Evolutionary conservation across 2,329 filamentous ascomycete species (phyloP), one percentile per base, ranked within the genome.

Genomic region (Colletotrichum sp.): DNA sequence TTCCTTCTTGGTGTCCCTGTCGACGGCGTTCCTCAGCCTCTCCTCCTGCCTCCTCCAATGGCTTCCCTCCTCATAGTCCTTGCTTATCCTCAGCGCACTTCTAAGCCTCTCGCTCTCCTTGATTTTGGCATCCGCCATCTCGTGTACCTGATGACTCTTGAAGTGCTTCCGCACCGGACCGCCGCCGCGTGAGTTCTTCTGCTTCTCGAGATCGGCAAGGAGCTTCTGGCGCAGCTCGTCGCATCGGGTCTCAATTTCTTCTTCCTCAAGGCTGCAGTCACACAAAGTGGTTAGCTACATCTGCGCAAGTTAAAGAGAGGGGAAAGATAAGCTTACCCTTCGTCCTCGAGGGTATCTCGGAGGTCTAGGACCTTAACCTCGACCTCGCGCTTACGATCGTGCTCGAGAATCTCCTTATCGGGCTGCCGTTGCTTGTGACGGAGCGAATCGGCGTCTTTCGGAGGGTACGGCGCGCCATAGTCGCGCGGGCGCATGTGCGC

Each of bases 281-380:
- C 38, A 10, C 26, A 30, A 21, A 56, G 9, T 30, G 70, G 36
- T 68, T 10, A 32, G 55, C 43, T 56, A 21, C 28, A 43, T 3
- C n/a, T 58, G 26, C 13, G 12, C 69, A 34, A 52, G 18, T 18
- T 24, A 24, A 58, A 55, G n/a, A 48, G 26, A 26, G 18, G 28
- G n/a, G 18, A 4, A 65, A 83, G 90, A 18, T 86, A 69, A 66
- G 70, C 70, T 36, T 32, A 95, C 93, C 91, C 94, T 85, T 96
- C 94, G 71, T 98, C 96, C 83, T 99, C 97, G n/a, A 99, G 90
- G 82, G 93, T 89, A 83, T 98, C 97, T 73, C 96, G 89, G 79
- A 98, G 86, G 83, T 98, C 96, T 80, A 98, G 94, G 0, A 98
- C 95, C 82, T 97, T 95, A 70, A 98, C 94, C 83, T 99, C 97